Base-by-base conservation (phyloP, 176 grass and related monocot species). In the Panicum miliaceum region DNA sequence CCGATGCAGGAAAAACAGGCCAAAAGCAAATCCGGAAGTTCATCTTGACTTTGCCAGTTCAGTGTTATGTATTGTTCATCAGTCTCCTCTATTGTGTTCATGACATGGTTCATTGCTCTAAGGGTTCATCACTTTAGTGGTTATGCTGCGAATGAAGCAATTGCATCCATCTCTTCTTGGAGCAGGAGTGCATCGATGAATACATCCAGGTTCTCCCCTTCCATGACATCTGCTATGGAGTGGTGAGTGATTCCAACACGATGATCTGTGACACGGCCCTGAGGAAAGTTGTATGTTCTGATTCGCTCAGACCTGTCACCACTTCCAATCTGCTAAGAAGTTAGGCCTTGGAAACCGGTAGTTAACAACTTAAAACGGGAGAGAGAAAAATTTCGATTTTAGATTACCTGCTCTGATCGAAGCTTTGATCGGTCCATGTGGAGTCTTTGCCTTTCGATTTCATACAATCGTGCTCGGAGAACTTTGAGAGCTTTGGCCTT, bases 401-500 rank as follows among this genome's bases (percentile, higher is more conserved):
- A 37, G 59, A 45, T 53, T 80, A 90, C 85, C 89, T 99, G 93
- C 52, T 96, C 91, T 62, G 89, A 92, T 78, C 91, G 74, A 89
- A 99, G 90, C 81, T 96, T 98, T 69, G 93, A 98, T 46, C 96
- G 87, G 85, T 88, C 88, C 64, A 80, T 67, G 48, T 95, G 96
- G 71, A 95, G 89, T 75, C 87, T 92, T 41, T 58, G 86, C 82
- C 91, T 95, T 85, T 98, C 93, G 32, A 98, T 71, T 81, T 95
- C 96, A 81, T 95, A 95, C 43, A 98, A 69, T 60, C 91, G 85
- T 59, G 96, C 92, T 23, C 96, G 89, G 42, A 95, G 87, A 82
- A 95, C 89, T 93, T 95, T 89, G 38, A 98, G 85, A 51, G 96
- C 96, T 86, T 98, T 98, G 84, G 92, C 91, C 85, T 98, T 98